Evolutionary conservation across 306 rosid genomes (phyloP), one percentile per base, ranked within the genome.

Genomic region (Pueraria montana): DNA sequence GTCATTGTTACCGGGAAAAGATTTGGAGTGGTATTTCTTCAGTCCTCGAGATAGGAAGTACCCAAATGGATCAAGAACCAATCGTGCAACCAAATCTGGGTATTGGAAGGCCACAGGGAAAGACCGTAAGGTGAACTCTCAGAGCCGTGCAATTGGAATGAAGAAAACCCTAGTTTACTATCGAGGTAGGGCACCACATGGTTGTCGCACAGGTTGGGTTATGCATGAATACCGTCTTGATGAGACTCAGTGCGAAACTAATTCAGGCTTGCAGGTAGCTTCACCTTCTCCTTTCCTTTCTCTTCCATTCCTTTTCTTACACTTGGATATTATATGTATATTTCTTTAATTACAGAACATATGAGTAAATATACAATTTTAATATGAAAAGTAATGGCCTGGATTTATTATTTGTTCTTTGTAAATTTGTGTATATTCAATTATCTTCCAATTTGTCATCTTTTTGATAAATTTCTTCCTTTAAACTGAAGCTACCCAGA

Each of bases 91-190:
- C 0, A 94, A 96, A 84, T 90, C 91, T 0, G 99, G 98, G 34
- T 96, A 96, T 21, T 96, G 99, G 99, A 96, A 96, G 63, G 98
- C 99, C 32, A 96, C 99, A 0, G 99, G 99, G 4, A 96, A 96
- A 69, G 99, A 96, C 42, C 80, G 99, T 3, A 96, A 94, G 75
- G 99, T 96, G 76, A 85, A 93, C 50, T 94, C 98, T 0, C 95
- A 91, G 53, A 72, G 77, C 2, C 87, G 94, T 0, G 85, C 98
- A 0, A 91, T 96, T 14, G 99, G 99, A 2, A 96, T 91, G 98
- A 96, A 96, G 89, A 96, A 96, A 90, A 96, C 99, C 87, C 91
- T 96, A 79, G 99, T 96, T 88, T 96, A 96, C 85, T 96, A 96
- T 77, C 36, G 98, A 42, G 99, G 99, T 4, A 88, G 99, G 63